Conservation (phyloP, 192 early-diverging fungal genomes). For the Entrophospora sp. region DNA sequence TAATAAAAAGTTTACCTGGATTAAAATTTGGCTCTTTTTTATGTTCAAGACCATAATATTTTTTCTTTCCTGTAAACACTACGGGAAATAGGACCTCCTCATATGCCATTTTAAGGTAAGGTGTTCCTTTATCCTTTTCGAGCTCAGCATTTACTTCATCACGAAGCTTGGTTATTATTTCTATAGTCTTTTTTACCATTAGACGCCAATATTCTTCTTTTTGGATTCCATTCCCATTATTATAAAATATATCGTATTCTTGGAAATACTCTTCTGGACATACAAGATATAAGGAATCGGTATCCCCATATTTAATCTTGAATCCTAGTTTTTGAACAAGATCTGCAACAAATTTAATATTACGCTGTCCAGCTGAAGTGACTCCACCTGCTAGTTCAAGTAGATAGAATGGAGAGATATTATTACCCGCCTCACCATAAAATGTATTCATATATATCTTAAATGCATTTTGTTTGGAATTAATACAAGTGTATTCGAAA, state of each 20-base stretch:
- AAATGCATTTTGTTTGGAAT: neutral
- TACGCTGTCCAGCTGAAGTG: neutral
- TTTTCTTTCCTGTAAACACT: constrained; percentile 12
- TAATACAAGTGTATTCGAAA: constrained; percentile 1
- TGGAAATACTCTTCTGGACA: neutral
- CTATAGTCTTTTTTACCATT: constrained; percentile 4
- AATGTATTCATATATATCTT: constrained; percentile 14
- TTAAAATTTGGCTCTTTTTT: neutral
- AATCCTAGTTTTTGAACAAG: neutral
- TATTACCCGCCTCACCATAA: neutral
- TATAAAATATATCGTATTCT: neutral
- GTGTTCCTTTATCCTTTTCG: neutral
- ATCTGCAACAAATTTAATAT: constrained; percentile 6
- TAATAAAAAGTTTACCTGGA: neutral
- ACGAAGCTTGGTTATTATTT: neutral
- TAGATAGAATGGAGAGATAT: neutral
- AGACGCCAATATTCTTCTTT: constrained; percentile 4
- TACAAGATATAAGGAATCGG: constrained; percentile 7
- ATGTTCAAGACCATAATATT: neutral
- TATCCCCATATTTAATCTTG: neutral
- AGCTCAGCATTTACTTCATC: constrained; percentile 1
- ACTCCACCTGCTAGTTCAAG: neutral
- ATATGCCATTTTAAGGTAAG: constrained; percentile 14
- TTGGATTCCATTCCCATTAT: neutral
- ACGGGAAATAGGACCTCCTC: constrained; percentile 2